Evolutionary conservation across 495 filamentous ascomycete genomes (phyloP).

Genomic region (Polyplosphaeria fusca): DNA sequence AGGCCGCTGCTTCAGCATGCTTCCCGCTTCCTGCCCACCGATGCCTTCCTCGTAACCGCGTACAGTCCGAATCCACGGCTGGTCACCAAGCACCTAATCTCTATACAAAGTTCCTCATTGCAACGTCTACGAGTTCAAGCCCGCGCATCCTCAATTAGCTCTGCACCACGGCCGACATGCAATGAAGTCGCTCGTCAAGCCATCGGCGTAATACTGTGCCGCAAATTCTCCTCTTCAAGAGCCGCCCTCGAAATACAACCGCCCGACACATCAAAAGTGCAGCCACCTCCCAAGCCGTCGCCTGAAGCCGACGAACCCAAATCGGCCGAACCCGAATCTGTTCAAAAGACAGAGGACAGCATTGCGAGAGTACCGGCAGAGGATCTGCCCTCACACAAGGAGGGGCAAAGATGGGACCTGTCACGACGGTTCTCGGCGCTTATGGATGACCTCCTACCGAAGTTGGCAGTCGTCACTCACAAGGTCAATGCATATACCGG

Average conservation of each 20-base stretch:
- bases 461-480: conserved; percentile 78
- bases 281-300: neutral
- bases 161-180: no score
- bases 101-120: neutral
- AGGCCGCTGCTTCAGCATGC: conserved; percentile 37
- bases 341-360: conserved; percentile 9
- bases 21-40: conserved; percentile 20
- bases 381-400: conserved; percentile 73
- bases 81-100: no score
- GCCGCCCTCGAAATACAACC: neutral
- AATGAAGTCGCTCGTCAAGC: no score
- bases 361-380: conserved; percentile 28
- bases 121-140: neutral
- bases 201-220: neutral
- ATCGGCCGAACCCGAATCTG: neutral
- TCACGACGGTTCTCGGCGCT: conserved; percentile 70
- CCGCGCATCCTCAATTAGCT: no score
- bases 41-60: neutral
- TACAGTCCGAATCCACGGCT: no score
- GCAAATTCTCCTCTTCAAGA: conserved; percentile 4
- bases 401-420: conserved; percentile 66
- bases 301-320: neutral
- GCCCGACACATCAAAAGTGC: neutral
- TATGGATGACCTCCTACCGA: conserved; percentile 87
- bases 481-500: conserved; percentile 90